These are phyloP conservation scores for Dryadomyces quercivorus DNA, from an alignment of 2,329 filamentous ascomycete genomes.

Conservation along the genomic window DNA sequence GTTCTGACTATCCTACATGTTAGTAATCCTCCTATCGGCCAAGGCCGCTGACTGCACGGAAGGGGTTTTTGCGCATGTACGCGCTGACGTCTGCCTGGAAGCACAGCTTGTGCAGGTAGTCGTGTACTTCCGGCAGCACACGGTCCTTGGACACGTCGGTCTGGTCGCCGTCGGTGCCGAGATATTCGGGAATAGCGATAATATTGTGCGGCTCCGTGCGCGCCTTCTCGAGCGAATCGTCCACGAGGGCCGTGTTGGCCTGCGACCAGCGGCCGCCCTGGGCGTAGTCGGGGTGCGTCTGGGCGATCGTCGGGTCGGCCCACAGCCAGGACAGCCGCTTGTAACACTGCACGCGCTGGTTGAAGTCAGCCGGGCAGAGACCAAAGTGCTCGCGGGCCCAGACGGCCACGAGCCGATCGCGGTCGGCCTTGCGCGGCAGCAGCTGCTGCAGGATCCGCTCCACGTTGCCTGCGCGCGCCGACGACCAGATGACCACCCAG, in stretches of 20 bases:
- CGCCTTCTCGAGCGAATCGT: slow-evolving; percentile 75
- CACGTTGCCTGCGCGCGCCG: slow-evolving; percentile 65
- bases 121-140: slow-evolving; percentile 46
- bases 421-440: slow-evolving; percentile 25
- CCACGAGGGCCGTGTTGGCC: slow-evolving; percentile 77
- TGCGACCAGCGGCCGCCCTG: slow-evolving; percentile 50
- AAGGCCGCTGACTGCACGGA: slow-evolving; percentile 16
- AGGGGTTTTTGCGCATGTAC: slow-evolving; percentile 42
- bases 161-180: slow-evolving; percentile 21
- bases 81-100: slow-evolving; percentile 48
- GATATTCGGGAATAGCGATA: slow-evolving; percentile 69
- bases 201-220: slow-evolving; percentile 74
- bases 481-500: slow-evolving; percentile 82
- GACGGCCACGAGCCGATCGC: slow-evolving; percentile 44
- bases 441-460: slow-evolving; percentile 52
- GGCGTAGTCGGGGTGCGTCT: neutral
- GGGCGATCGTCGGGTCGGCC: slow-evolving; percentile 32
- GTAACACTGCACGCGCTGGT: slow-evolving; percentile 69
- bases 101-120: slow-evolving; percentile 45
- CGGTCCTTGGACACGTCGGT: slow-evolving; percentile 19
- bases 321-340: slow-evolving; percentile 71
- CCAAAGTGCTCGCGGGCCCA: slow-evolving; percentile 73
- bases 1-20: too few species aligned
- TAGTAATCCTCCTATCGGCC: too few species aligned
- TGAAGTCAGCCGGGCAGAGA: slow-evolving; percentile 53